Conservation (phyloP, 2,329 filamentous ascomycete species). For the Dendrostoma leiphaemia region DNA sequence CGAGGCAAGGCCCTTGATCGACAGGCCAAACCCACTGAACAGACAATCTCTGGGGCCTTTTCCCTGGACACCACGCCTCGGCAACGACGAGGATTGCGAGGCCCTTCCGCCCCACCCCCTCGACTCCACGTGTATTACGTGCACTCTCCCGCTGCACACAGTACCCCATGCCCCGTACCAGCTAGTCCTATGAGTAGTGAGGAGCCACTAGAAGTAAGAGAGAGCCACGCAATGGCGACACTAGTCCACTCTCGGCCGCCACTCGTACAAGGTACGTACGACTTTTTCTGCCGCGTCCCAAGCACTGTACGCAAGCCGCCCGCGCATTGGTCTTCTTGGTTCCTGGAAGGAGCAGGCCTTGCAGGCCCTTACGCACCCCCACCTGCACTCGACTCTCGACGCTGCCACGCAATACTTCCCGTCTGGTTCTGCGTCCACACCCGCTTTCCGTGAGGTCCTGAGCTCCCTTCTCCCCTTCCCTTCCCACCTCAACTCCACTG, state of each 20-base stretch:
- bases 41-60: neutral
- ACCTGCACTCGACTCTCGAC: conserved; percentile 9
- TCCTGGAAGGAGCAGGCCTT: too few species aligned
- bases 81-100: too few species aligned
- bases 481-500: conserved; percentile 1
- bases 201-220: conserved; percentile 2
- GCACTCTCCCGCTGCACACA: conserved; percentile 1
- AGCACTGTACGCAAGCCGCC: conserved; percentile 12
- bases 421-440: neutral
- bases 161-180: too few species aligned
- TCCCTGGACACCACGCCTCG: too few species aligned
- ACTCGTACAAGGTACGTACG: conserved; percentile 10
- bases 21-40: neutral
- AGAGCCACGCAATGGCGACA: conserved; percentile 15
- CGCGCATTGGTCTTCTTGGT: too few species aligned
- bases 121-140: conserved; percentile 14
- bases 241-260: conserved; percentile 8
- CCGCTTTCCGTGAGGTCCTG: neutral
- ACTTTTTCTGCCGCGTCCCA: conserved; percentile 2
- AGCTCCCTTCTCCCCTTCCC: neutral
- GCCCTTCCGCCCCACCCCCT: too few species aligned
- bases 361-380: too few species aligned
- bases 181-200: too few species aligned
- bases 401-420: conserved; percentile 3
- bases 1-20: neutral